Conservation (phyloP, 345 rosid species). For the Euclidium syriacum region DNA sequence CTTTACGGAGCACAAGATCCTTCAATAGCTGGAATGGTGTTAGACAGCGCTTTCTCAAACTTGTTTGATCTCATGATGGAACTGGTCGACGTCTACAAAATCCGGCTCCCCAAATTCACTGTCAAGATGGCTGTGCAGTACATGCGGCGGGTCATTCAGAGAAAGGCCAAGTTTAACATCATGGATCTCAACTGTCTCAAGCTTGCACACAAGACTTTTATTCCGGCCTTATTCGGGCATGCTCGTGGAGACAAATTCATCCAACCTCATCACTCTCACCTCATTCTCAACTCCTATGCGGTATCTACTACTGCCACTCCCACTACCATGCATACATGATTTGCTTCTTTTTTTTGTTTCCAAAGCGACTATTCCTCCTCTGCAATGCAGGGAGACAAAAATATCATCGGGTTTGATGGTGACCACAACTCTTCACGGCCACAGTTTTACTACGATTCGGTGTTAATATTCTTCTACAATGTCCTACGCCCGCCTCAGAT, state of each 20-base stretch:
- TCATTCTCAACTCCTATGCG: slow-evolving; percentile 64
- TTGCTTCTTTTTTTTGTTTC: too few relatives aligned
- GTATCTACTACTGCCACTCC: too few relatives aligned
- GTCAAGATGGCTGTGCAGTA: slow-evolving; percentile 95
- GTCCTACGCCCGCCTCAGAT: slow-evolving; percentile 82
- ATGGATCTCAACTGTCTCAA: slow-evolving; percentile 87
- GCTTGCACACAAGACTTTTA: slow-evolving; percentile 85
- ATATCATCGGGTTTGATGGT: slow-evolving; percentile 88
- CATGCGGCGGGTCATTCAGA: slow-evolving; percentile 82
- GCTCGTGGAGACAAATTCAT: slow-evolving; percentile 88
- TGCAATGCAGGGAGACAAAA: slow-evolving; percentile 84
- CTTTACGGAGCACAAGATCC: slow-evolving; percentile 97
- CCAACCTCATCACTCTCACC: slow-evolving; percentile 80
- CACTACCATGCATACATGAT: too few relatives aligned
- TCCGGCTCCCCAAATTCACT: slow-evolving; percentile 91
- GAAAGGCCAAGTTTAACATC: slow-evolving; percentile 94
- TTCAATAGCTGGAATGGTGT: slow-evolving; percentile 94
- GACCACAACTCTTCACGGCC: slow-evolving; percentile 96
- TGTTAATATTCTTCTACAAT: slow-evolving; percentile 86
- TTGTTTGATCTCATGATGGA: slow-evolving; percentile 98
- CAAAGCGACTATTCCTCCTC: too few relatives aligned
- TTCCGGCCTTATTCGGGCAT: slow-evolving; percentile 95
- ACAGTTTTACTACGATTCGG: slow-evolving; percentile 85
- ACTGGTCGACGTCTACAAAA: slow-evolving; percentile 87
- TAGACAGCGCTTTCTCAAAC: slow-evolving; percentile 96